Base-by-base conservation (phyloP, 1,139 yeast genomes). In the Yamadazyma oceani region DNA sequence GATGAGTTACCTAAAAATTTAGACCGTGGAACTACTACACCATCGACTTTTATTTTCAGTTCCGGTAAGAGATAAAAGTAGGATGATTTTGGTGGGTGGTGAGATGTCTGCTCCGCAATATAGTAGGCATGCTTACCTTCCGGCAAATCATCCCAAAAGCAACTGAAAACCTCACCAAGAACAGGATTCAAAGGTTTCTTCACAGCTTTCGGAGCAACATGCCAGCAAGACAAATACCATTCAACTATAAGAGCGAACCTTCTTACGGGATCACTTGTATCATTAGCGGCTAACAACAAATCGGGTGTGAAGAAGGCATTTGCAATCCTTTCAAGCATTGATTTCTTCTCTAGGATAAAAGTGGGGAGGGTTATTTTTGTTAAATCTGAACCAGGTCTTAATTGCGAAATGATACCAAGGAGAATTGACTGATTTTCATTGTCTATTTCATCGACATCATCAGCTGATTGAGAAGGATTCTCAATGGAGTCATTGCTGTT, bases 71-170 rank as follows among this genome's bases (percentile, higher is more conserved):
- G 67, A 60, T 87, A 92, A 54, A 90, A 92, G 62, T 92, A 92
- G 0, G 96, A 85, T 0, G 97, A 87, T 57, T 92, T 85, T 7
- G 98, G 98, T n/a, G 98, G 98, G 58, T 92, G 98, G 55, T 92
- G 98, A 16, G 96, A 86, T 0, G 96, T 88, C 60, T 92, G 98
- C 60, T 92, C 98, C 1, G 97, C 75, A 11, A 92, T 64, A 57
- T 90, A 94, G 55, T 75, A 90, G 0, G 97, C 96, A 34, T 76
- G 73, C 4, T 74, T 61, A 17, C 71, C 77, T 17, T 70, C 75
- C 39, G 85, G 80, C 10, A 92, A 80, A 37, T 87, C 65, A 50
- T 88, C 94, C 98, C 98, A 92, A 57, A 85, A 90, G 54, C 96
- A 85, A 13, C 86, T 74, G 58, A 88, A 92, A 49, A 83, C 75